Evolutionary conservation across 179 eudicot species (phyloP).

Genomic region (Silene vulgaris): DNA sequence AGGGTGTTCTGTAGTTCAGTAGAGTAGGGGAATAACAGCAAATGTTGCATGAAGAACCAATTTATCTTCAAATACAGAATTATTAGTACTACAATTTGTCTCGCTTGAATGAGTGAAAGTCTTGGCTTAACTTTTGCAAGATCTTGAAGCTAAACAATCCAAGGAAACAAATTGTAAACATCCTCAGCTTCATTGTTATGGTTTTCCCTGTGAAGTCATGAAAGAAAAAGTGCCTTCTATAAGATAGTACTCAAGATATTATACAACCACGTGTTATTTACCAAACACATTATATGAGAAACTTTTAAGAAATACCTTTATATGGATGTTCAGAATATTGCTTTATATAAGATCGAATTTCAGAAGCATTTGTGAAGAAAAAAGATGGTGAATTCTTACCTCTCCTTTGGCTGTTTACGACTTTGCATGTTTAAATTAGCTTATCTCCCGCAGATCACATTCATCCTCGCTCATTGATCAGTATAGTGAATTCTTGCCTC

Average conservation of each 20-base stretch:
- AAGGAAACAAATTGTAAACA: not conserved
- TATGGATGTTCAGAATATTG: not conserved
- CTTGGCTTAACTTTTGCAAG: not conserved
- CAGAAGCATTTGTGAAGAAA: not conserved
- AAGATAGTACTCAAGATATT: no score
- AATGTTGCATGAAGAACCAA: not conserved
- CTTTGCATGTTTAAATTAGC: slow-evolving; percentile 9
- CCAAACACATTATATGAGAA: not conserved
- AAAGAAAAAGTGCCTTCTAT: no score
- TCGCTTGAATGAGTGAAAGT: not conserved
- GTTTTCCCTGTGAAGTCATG: not conserved
- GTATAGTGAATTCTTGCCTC: not conserved
- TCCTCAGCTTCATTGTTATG: not conserved
- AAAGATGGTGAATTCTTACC: not conserved
- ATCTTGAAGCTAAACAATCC: not conserved
- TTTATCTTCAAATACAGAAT: no score
- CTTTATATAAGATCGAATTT: no score
- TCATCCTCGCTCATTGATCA: no score
- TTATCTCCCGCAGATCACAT: not conserved
- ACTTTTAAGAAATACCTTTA: no score
- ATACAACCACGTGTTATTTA: not conserved
- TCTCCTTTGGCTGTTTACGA: not conserved
- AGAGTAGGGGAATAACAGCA: not conserved
- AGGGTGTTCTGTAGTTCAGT: not conserved
- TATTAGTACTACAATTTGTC: not conserved